Percentiles rank a stretch among this genome's conserved stretches.
Conservation (phyloP, 2,329 filamentous ascomycete species). For the Colletotrichum aenigma region DNA sequence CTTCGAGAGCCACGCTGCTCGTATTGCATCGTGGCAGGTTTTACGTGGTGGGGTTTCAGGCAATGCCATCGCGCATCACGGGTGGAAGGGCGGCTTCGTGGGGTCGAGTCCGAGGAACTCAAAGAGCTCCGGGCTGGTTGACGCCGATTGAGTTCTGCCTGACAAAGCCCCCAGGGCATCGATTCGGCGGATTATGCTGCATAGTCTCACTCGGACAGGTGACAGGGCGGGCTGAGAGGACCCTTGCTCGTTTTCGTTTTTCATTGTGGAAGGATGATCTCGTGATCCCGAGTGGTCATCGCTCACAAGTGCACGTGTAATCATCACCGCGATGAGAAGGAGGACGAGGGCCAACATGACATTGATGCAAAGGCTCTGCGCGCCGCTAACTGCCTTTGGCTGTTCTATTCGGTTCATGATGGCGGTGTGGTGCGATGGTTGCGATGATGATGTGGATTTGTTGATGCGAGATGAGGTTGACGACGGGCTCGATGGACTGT, state of each 20-base stretch:
- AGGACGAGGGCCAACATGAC: neutral
- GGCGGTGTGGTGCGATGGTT: no score
- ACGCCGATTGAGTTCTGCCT: neutral
- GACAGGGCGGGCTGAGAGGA: neutral
- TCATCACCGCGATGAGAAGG: neutral
- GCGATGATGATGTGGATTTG: no score
- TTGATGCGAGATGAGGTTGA: no score
- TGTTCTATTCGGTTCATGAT: neutral
- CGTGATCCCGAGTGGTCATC: neutral
- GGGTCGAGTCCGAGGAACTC: neutral
- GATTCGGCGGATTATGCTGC: neutral
- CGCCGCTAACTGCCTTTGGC: neutral
- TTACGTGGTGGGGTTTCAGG: neutral
- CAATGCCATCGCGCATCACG: neutral
- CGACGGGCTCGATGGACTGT: no score
- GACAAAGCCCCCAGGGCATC: neutral
- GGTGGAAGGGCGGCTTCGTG: neutral
- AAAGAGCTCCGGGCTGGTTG: neutral
- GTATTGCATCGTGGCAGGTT: neutral
- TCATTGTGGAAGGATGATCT: neutral
- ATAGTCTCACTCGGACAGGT: neutral
- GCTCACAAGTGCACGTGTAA: neutral
- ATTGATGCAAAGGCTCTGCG: neutral
- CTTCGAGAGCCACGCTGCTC: neutral
- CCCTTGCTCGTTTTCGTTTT: neutral